These are phyloP conservation scores for Rhexocercosporidium sp. DNA, from an alignment of 2,329 filamentous ascomycete species.

Conservation along the genomic window DNA sequence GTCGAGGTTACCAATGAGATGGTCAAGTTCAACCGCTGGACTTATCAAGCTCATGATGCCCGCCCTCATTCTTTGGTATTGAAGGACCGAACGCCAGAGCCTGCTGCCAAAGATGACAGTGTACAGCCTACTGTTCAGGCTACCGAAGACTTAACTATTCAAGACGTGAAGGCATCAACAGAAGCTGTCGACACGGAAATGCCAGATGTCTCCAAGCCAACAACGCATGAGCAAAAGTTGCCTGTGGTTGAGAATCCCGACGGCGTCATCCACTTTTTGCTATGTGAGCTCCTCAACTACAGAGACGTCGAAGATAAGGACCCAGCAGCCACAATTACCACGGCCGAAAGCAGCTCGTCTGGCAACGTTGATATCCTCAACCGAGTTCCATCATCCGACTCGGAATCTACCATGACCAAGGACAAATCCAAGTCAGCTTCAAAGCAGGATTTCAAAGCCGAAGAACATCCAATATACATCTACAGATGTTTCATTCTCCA, in stretches of 20 bases:
- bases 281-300: slow-evolving; percentile 91
- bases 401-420: slow-evolving; percentile 43
- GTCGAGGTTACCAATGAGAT: slow-evolving; percentile 87
- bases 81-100: slow-evolving; percentile 32
- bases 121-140: slow-evolving; percentile 42
- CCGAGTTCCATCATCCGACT: slow-evolving; percentile 28
- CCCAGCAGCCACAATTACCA: slow-evolving; percentile 40
- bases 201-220: slow-evolving; percentile 66
- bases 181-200: slow-evolving; percentile 64
- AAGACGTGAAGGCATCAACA: slow-evolving; percentile 64
- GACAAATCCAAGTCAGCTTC: slow-evolving; percentile 60
- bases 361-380: slow-evolving; percentile 37
- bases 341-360: slow-evolving; percentile 27
- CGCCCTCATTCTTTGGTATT: slow-evolving; percentile 46
- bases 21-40: slow-evolving; percentile 72
- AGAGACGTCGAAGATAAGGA: slow-evolving; percentile 91
- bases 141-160: slow-evolving; percentile 43
- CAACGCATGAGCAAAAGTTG: slow-evolving; percentile 70
- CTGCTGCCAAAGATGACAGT: slow-evolving; percentile 36
- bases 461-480: slow-evolving; percentile 94
- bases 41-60: slow-evolving; percentile 43
- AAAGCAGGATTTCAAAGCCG: slow-evolving; percentile 83
- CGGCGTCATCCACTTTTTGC: slow-evolving; percentile 91
- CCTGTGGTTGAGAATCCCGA: slow-evolving; percentile 91
- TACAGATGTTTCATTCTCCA: slow-evolving; percentile 95